These are phyloP conservation scores for Aristolochia californica DNA, from an alignment of 164 flowering plant genomes.

Conservation along the genomic window DNA sequence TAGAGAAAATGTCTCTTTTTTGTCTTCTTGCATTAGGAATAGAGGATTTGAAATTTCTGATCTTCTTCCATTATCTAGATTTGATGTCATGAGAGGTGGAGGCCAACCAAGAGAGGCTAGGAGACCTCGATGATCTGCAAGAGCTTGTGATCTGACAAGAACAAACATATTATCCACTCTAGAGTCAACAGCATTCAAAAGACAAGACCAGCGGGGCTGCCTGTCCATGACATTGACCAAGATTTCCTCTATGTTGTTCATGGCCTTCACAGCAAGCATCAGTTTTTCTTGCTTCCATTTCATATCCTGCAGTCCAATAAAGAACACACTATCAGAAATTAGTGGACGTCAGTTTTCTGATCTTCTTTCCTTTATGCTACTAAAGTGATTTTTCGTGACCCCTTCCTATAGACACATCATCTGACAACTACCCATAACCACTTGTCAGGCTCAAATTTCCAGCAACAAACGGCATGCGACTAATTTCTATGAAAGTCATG, in stretches of 20 bases:
- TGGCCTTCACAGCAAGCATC: conserved; percentile 24
- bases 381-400: background rate
- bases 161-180: conserved; percentile 41
- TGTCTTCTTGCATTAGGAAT: conserved; percentile 34
- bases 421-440: background rate
- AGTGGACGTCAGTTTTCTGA: background rate
- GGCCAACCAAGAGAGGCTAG: conserved; percentile 69
- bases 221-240: conserved; percentile 14
- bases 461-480: background rate
- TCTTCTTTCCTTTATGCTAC: background rate
- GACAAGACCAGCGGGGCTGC: conserved; percentile 37
- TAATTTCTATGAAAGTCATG: background rate
- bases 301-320: conserved; percentile 27
- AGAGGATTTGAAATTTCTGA: conserved; percentile 42
- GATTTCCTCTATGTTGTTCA: conserved; percentile 36
- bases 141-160: conserved; percentile 36
- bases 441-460: background rate
- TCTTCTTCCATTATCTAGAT: conserved; percentile 16
- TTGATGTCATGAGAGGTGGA: conserved; percentile 34
- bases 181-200: conserved; percentile 48
- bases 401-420: background rate
- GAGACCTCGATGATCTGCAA: conserved; percentile 54
- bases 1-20: conserved; percentile 28
- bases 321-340: background rate
- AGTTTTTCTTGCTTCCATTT: conserved; percentile 30